phyloP scores from a whole-genome alignment of 257 asterid species.

The Asclepias syriaca region DNA sequence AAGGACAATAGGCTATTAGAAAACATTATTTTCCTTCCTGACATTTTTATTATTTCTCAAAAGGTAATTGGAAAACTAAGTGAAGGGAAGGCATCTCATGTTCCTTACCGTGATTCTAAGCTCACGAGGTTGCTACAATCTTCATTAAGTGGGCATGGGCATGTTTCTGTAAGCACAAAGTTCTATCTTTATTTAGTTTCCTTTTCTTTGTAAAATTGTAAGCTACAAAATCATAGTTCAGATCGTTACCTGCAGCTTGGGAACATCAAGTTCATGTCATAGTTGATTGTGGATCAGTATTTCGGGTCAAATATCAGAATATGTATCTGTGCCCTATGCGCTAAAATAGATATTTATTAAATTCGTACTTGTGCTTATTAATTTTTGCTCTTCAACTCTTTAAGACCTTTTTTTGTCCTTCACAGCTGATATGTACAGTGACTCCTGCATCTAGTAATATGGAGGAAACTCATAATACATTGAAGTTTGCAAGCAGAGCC shows the following conservation, averaged over 20 bases:
- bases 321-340: background rate
- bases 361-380: background rate
- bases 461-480: conserved; percentile 98
- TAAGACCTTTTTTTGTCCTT: conserved; percentile 14
- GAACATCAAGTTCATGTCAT: background rate
- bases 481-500: conserved; percentile 98
- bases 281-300: background rate
- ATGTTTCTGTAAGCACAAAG: conserved; percentile 76
- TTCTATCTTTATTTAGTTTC: background rate
- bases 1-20: background rate
- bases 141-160: conserved; percentile 97
- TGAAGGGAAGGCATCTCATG: conserved; percentile 95
- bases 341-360: background rate
- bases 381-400: conserved; percentile 2
- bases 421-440: conserved; percentile 89
- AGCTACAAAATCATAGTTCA: background rate
- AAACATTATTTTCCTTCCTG: conserved; percentile 12
- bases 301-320: background rate
- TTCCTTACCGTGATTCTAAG: conserved; percentile 97
- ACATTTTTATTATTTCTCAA: conserved; percentile 11
- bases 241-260: background rate
- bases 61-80: conserved; percentile 98
- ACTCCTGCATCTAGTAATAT: conserved; percentile 98
- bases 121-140: conserved; percentile 95
- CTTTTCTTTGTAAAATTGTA: background rate